Evolutionary conservation across 257 asterid genomes (phyloP), one percentile per base, ranked within the genome.

Genomic region (Euphrasia confusa): DNA sequence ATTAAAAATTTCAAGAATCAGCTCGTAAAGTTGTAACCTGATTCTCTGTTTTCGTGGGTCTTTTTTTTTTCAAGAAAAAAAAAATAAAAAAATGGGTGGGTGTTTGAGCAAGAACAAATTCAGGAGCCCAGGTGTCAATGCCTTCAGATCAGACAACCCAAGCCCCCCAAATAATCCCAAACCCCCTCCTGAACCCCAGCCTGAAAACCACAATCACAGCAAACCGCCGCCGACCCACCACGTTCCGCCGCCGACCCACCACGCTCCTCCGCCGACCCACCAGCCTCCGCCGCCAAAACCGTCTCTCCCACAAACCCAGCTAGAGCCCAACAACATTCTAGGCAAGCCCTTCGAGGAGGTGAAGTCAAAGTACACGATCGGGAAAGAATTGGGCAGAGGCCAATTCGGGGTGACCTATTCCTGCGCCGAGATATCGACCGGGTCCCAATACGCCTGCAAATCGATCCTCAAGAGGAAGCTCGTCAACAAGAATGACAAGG

Each of bases 341-440:
- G 93, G 85, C 1, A 84, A 82, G 80, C 84, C 83, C 53, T 82
- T 84, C 62, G 93, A 82, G 67, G 83, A 82, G 5, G 70, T 84
- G 69, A 74, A 80, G 67, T 76, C 78, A 10, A 69, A 59, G 13
- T 82, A 82, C 74, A 65, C 76, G 10, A 44, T 84, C 30, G 89
- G 93, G 35, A 79, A 81, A 47, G 92, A 84, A 71, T 65, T 84
- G 64, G 93, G 86, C 0, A 74, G 88, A 71, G 93, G 89, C 14
- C 89, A 84, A 14, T 84, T 84, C 67, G 93, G 93, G 63, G 84
- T 84, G 3, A 84, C 93, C 17, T 82, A 82, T 26, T 58, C 66
- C 3, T 82, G 93, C 59, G 78, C 80, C 1, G 93, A 84, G 67
- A 78, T 69, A 10, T 64, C 75, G 5, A 73, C 81, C 1, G 79